Conservation (phyloP, 2,329 filamentous ascomycete genomes). For the Talaromyces albobiverticillius region DNA sequence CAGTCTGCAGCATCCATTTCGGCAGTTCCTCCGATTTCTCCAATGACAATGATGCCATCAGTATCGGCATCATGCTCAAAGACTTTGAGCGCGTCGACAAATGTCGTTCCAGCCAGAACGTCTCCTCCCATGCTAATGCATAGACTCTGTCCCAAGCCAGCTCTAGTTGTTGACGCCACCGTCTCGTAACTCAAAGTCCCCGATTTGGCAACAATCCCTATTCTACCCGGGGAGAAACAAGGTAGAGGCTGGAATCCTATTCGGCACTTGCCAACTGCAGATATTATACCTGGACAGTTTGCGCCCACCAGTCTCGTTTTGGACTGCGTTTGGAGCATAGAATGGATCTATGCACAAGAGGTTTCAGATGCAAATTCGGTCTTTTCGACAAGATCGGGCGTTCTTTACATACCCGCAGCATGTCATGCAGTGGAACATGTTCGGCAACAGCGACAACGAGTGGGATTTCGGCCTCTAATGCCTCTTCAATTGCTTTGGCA, state of each 20-base stretch:
- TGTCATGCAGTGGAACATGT: slow-evolving; percentile 74
- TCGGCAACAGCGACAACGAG: slow-evolving; percentile 77
- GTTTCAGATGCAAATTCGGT: slow-evolving; percentile 8
- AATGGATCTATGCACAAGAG: slow-evolving; percentile 54
- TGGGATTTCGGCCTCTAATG: slow-evolving; percentile 74
- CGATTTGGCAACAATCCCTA: slow-evolving; percentile 77
- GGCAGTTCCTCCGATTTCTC: slow-evolving; percentile 67
- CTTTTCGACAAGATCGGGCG: background rate
- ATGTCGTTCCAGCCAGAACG: slow-evolving; percentile 68
- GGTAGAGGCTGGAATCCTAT: slow-evolving; percentile 75
- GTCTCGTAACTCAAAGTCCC: slow-evolving; percentile 79
- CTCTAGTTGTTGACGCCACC: slow-evolving; percentile 69
- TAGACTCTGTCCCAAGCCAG: slow-evolving; percentile 73
- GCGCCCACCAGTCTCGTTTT: slow-evolving; percentile 72
- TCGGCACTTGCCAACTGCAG: slow-evolving; percentile 65
- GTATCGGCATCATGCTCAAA: slow-evolving; percentile 67
- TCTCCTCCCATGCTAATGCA: slow-evolving; percentile 78
- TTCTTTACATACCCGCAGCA: slow-evolving; percentile 58
- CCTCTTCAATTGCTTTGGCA: slow-evolving; percentile 71
- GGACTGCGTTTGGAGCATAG: slow-evolving; percentile 67
- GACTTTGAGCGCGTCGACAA: slow-evolving; percentile 67
- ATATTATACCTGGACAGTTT: slow-evolving; percentile 80
- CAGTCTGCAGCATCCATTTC: slow-evolving; percentile 72
- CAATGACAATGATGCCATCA: slow-evolving; percentile 68
- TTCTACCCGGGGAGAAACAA: slow-evolving; percentile 65